Percentiles rank a stretch among this genome's conserved stretches.
Conservation (phyloP, 805 yeast genomes). For the Komagataella phaffii region DNA sequence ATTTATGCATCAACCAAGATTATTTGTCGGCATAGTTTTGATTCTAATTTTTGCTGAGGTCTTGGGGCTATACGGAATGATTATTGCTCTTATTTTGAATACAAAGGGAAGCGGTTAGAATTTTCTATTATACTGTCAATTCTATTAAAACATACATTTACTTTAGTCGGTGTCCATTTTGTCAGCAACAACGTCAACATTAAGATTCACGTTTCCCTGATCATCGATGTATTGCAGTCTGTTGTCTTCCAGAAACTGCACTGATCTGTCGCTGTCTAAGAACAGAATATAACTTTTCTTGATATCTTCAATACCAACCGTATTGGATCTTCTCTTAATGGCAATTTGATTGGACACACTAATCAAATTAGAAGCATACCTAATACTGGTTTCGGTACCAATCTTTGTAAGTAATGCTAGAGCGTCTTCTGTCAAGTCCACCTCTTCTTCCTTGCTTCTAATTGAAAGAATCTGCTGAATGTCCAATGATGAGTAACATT, state of each 20-base stretch:
- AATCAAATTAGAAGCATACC: slow-evolving; percentile 86
- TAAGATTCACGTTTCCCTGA: slow-evolving; percentile 55
- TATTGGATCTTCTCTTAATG: slow-evolving; percentile 55
- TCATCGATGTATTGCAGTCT: slow-evolving; percentile 59
- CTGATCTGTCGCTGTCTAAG: slow-evolving; percentile 82
- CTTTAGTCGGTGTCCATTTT: slow-evolving; percentile 25
- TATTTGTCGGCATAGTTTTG: slow-evolving; percentile 96
- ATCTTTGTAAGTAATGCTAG: slow-evolving; percentile 79
- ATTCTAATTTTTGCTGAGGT: slow-evolving; percentile 98
- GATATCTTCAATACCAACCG: slow-evolving; percentile 68
- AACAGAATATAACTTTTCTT: slow-evolving; percentile 81
- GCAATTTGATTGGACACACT: slow-evolving; percentile 85
- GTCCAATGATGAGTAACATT: slow-evolving; percentile 67
- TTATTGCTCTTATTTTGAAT: slow-evolving; percentile 83
- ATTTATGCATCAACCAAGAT: slow-evolving; percentile 95
- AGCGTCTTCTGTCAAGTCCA: slow-evolving; percentile 71
- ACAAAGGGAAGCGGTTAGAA: slow-evolving; percentile 65
- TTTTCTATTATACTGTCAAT: slow-evolving; percentile 1
- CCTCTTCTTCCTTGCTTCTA: slow-evolving; percentile 91
- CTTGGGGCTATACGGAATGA: slow-evolving; percentile 93
- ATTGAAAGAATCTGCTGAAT: slow-evolving; percentile 76
- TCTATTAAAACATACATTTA: not conserved
- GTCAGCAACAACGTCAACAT: slow-evolving; percentile 16
- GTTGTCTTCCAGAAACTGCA: slow-evolving; percentile 63
- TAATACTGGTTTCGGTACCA: slow-evolving; percentile 78